phyloP scores from a whole-genome alignment of 73 alveolate species.

The Paramecium caudatum region DNA sequence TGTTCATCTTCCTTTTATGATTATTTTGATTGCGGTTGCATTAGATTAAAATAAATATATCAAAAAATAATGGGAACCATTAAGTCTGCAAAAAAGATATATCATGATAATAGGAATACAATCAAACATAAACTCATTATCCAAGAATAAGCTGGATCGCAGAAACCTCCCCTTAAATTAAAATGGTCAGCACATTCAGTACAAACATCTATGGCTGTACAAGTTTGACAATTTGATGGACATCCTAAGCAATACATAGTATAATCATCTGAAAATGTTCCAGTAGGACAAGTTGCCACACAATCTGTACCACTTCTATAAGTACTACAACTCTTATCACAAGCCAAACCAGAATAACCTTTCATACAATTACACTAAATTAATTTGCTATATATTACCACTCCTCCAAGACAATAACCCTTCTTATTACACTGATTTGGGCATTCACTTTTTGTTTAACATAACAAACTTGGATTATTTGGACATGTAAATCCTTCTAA shows the following conservation, averaged over 20 bases:
- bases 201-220: conserved; percentile 11
- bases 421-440: conserved; percentile 38
- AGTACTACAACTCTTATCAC: conserved; percentile 17
- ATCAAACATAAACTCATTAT: no score
- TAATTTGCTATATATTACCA: not conserved
- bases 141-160: no score
- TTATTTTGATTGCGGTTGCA: conserved; percentile 71
- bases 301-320: conserved; percentile 38
- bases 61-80: no score
- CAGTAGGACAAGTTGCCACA: conserved; percentile 36
- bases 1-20: conserved; percentile 75
- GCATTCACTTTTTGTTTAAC: not conserved
- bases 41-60: no score
- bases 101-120: no score
- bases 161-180: not conserved
- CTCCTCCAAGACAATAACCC: conserved; percentile 53
- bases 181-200: not conserved
- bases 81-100: no score
- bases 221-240: conserved; percentile 21
- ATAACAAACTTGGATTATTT: not conserved
- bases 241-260: conserved; percentile 30
- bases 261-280: not conserved
- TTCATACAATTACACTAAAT: conserved; percentile 37
- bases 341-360: conserved; percentile 43
- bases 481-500: conserved; percentile 7